Evolutionary conservation across 106 monocot genomes (phyloP), one percentile per base, ranked within the genome.

Genomic region (Allium fistulosum): DNA sequence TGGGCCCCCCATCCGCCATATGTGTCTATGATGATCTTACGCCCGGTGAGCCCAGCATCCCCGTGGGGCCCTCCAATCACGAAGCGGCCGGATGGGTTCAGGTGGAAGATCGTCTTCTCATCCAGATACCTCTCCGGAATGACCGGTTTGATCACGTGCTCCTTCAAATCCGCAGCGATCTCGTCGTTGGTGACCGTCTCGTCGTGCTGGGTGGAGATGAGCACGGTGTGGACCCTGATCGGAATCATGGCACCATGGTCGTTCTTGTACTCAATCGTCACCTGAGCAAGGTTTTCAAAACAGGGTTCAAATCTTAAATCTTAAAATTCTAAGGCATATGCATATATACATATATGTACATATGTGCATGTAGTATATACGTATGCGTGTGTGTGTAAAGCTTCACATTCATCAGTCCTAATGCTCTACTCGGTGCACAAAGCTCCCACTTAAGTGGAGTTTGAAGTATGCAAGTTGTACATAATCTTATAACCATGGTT

Each of bases 171-270:
- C 8, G 75, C 75, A n/a, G 80, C 80, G 6, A 80, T 80, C 61
- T 77, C 81, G 26, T 81, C 81, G 26, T 81, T 77, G 58, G 81
- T 81, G 45, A 77, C 76, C 6, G 76, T 81, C 58, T 82, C 82
- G 53, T 82, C 82, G 10, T 82, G 82, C 70, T 82, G 82, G 52
- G 82, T 77, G 66, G 82, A 80, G 72, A 80, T 76, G 61, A 80
- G 71, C 16, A 80, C 62, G 11, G 80, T 80, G 71, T 80, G 75
- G 55, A 81, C 81, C 9, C 81, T 72, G 37, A 81, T 50, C 6
- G 81, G 76, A 5, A 81, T 57, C 81, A 80, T 80, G 15, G 79
- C 79, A 48, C 79, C 79, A 2, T 69, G 17, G 17, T 79, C 79
- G 11, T 79, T 79, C 49, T 49, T 68, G 68, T 79, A 79, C 62